Conservation (phyloP, 352 stramenopile genomes). For the Pythium diclinum region DNA sequence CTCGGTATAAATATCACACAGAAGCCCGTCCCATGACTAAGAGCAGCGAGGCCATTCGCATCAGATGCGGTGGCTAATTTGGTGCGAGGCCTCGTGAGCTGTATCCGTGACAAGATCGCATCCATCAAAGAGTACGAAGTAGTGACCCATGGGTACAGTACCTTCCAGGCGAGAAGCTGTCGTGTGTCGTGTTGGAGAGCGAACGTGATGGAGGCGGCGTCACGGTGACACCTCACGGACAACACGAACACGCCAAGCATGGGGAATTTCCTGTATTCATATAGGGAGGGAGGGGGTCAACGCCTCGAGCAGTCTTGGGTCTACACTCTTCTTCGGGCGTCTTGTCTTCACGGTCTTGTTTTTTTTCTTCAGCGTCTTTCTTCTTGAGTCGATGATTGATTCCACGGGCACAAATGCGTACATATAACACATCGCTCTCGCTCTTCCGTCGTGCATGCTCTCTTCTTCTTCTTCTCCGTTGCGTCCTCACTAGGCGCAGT, state of each 20-base stretch:
- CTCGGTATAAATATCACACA: not conserved
- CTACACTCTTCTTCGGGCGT: constrained; percentile 22
- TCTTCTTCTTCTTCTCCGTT: constrained; percentile 2
- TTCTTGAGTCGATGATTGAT: constrained; percentile 13
- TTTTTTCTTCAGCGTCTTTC: constrained; percentile 8
- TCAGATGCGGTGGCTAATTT: constrained; percentile 4
- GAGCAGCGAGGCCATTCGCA: not conserved
- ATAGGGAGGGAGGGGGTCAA: constrained; percentile 22
- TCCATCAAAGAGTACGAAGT: not conserved
- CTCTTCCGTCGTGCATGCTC: constrained; percentile 4
- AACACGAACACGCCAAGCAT: constrained; percentile 1
- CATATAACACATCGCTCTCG: constrained; percentile 26
- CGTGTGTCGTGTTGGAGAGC: too few relatives aligned
- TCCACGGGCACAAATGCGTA: constrained; percentile 21
- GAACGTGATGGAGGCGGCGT: constrained; percentile 15
- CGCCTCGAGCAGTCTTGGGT: constrained; percentile 19
- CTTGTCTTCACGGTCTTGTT: constrained; percentile 1
- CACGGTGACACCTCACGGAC: not conserved
- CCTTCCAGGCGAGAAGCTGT: not conserved
- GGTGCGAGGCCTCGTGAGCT: not conserved
- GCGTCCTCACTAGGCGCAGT: not conserved
- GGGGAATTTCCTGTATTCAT: constrained; percentile 26
- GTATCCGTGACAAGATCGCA: not conserved
- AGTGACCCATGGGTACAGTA: not conserved
- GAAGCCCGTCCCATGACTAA: constrained; percentile 2